These are phyloP conservation scores for Penicillium brevicompactum DNA, from an alignment of 2,329 filamentous ascomycete genomes.

Conservation along the genomic window DNA sequence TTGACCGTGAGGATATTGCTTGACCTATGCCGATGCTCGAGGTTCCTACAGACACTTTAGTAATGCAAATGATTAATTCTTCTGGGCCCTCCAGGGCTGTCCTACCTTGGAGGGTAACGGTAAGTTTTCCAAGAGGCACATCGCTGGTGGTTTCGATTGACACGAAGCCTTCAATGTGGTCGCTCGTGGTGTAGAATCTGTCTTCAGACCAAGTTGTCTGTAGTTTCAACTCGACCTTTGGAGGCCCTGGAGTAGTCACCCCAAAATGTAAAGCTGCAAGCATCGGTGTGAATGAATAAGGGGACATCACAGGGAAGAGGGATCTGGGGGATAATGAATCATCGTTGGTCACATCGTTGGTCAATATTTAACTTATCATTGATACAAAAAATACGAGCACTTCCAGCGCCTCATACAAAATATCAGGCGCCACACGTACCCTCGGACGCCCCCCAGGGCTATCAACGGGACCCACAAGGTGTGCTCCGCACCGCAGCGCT, in stretches of 20 bases:
- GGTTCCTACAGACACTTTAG: background rate
- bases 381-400: no score
- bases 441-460: no score
- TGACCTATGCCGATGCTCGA: background rate
- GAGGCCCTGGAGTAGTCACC: no score
- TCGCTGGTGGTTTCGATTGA: background rate
- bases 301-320: no score
- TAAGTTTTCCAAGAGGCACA: background rate
- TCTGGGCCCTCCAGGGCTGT: background rate
- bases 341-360: no score
- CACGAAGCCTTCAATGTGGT: background rate
- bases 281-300: no score
- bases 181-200: background rate
- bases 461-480: no score
- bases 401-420: no score
- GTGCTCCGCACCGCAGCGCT: no score
- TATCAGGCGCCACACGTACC: no score
- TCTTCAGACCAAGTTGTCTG: background rate
- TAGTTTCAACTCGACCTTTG: background rate
- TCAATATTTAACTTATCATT: no score
- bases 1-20: background rate
- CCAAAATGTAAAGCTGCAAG: background rate
- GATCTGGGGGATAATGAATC: no score
- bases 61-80: background rate
- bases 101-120: background rate